A percentile compares a stretch with the other conserved stretches of the same genome.
Evolutionary conservation across 257 asterid species (phyloP).

Genomic region (Rhazya stricta): DNA sequence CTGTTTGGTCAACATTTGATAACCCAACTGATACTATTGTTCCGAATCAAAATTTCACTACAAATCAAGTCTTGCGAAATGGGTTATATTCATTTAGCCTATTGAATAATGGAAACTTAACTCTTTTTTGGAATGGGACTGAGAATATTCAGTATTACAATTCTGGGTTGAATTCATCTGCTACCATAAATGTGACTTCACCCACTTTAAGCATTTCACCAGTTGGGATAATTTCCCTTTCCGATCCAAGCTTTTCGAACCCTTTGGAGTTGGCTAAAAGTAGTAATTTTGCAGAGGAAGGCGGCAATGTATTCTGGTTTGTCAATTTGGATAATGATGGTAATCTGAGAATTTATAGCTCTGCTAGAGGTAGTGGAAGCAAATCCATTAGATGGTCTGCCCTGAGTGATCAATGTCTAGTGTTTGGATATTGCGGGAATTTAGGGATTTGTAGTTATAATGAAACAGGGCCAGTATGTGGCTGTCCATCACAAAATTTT

Average conservation of each 20-base stretch:
- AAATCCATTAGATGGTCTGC: conserved; percentile 65
- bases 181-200: conserved; percentile 28
- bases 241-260: conserved; percentile 38
- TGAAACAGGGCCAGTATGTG: conserved; percentile 53
- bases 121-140: conserved; percentile 55
- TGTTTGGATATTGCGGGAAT: conserved; percentile 79
- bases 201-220: conserved; percentile 45
- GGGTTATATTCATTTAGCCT: conserved; percentile 54
- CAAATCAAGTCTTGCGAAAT: conserved; percentile 32
- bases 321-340: conserved; percentile 67
- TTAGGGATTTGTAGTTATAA: conserved; percentile 72
- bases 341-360: conserved; percentile 69
- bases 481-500: conserved; percentile 68
- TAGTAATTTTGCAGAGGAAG: conserved; percentile 60
- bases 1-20: conserved; percentile 67
- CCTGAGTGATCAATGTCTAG: conserved; percentile 68
- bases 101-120: conserved; percentile 43
- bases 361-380: conserved; percentile 41
- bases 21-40: conserved; percentile 67
- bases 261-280: conserved; percentile 47
- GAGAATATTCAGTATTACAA: conserved; percentile 44
- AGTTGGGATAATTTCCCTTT: conserved; percentile 50
- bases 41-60: conserved; percentile 46
- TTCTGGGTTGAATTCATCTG: conserved; percentile 57
- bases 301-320: conserved; percentile 50